Evolutionary conservation across 306 rosid species (phyloP).

Genomic region (Castanea mollissima): DNA sequence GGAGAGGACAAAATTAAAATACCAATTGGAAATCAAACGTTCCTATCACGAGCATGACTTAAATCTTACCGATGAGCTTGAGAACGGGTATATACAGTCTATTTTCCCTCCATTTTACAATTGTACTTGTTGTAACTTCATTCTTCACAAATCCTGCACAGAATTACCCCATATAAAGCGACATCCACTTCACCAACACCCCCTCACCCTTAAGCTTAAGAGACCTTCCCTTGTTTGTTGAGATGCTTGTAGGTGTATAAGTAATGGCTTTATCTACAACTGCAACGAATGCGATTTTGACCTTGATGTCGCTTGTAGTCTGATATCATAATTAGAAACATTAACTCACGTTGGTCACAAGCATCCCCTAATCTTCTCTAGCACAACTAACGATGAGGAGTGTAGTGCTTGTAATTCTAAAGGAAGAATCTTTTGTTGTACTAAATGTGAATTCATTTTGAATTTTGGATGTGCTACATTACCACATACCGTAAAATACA

Average conservation of each 20-base stretch:
- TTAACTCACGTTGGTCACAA: neutral
- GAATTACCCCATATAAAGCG: neutral
- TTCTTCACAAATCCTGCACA: neutral
- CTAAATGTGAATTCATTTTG: neutral
- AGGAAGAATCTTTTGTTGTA: neutral
- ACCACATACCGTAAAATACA: neutral
- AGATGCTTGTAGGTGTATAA: rapidly evolving
- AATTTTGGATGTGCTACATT: neutral
- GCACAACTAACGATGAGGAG: neutral
- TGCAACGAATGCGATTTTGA: rapidly evolving
- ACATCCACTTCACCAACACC: neutral
- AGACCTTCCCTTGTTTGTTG: neutral
- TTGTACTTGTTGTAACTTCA: neutral
- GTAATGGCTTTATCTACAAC: neutral
- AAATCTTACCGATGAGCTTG: too few relatives aligned
- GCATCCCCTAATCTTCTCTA: neutral
- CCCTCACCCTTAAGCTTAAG: too few relatives aligned
- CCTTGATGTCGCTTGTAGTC: neutral
- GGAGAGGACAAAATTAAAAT: neutral
- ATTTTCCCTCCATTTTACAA: neutral
- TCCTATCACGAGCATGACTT: too few relatives aligned
- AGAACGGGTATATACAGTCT: neutral
- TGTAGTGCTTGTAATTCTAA: neutral
- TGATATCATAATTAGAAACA: neutral
- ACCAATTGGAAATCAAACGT: too few relatives aligned